Conservation (phyloP, 441 rosid species). For the Gossypium gossypioides region DNA sequence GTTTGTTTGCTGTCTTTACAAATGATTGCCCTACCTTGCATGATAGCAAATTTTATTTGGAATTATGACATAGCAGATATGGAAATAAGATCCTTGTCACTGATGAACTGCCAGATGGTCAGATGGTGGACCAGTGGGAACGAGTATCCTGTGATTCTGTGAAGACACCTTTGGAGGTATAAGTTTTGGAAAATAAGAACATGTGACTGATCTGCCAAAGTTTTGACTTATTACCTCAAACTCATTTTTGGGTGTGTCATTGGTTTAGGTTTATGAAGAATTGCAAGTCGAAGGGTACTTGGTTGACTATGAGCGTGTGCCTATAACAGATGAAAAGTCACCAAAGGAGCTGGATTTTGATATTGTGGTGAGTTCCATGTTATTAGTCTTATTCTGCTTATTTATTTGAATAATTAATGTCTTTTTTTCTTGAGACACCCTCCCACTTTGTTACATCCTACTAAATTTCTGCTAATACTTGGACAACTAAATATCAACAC, state of each 20-base stretch:
- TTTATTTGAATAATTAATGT: not conserved
- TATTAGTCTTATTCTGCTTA: conserved; percentile 7
- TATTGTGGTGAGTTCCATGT: conserved; percentile 50
- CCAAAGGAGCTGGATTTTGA: conserved; percentile 93
- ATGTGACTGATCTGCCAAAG: conserved; percentile 1
- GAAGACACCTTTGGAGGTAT: conserved; percentile 91
- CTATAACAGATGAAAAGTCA: conserved; percentile 93
- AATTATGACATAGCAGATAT: conserved; percentile 52
- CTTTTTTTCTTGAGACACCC: conserved; percentile 5
- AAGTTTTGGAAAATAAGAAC: conserved; percentile 14
- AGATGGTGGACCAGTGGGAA: conserved; percentile 99
- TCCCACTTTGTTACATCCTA: conserved; percentile 1
- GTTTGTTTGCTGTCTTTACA: conserved; percentile 6
- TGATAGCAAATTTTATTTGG: conserved; percentile 18
- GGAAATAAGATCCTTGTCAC: conserved; percentile 98
- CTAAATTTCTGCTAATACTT: not conserved
- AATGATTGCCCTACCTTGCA: conserved; percentile 13
- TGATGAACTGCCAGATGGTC: conserved; percentile 98
- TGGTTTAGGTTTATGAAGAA: conserved; percentile 70
- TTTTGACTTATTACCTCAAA: conserved; percentile 11
- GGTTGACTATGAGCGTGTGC: conserved; percentile 93
- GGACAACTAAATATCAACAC: not conserved
- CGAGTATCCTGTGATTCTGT: conserved; percentile 81
- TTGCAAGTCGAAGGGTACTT: conserved; percentile 81
- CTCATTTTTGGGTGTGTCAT: conserved; percentile 15